phyloP scores from a whole-genome alignment of 2,329 filamentous ascomycete species.

The Neonectria neomacrospora region DNA sequence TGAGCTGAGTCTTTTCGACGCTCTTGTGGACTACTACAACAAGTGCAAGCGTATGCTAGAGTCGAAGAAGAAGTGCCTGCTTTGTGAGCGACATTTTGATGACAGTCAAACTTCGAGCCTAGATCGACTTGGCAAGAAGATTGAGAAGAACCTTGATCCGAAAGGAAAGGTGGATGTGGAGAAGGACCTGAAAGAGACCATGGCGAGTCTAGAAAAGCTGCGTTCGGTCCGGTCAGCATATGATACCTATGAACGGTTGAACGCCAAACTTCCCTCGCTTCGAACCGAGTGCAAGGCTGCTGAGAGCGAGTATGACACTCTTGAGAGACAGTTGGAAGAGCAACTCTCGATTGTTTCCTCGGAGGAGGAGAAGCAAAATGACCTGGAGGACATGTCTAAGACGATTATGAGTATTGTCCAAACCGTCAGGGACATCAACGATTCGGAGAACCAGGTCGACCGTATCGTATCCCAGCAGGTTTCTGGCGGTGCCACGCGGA shows the following conservation, averaged over 20 bases:
- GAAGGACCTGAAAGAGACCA: slow-evolving; percentile 64
- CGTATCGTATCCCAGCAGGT: slow-evolving; percentile 81
- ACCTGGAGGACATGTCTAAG: slow-evolving; percentile 80
- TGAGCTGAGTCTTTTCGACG: slow-evolving; percentile 75
- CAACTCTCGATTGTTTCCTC: slow-evolving; percentile 74
- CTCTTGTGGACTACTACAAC: slow-evolving; percentile 76
- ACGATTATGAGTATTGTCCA: slow-evolving; percentile 81
- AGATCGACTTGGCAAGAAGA: slow-evolving; percentile 72
- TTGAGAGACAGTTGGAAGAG: slow-evolving; percentile 72
- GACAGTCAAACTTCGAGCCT: slow-evolving; percentile 66
- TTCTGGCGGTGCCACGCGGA: slow-evolving; percentile 71
- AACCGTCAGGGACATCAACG: slow-evolving; percentile 76
- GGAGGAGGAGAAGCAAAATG: slow-evolving; percentile 72
- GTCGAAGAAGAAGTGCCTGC: slow-evolving; percentile 76
- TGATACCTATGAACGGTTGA: slow-evolving; percentile 78
- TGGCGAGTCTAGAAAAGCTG: slow-evolving; percentile 66
- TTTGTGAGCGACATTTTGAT: slow-evolving; percentile 78
- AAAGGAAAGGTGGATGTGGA: slow-evolving; percentile 72
- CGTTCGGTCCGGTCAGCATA: slow-evolving; percentile 73
- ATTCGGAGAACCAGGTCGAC: slow-evolving; percentile 78
- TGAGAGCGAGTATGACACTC: slow-evolving; percentile 69
- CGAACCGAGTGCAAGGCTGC: slow-evolving; percentile 71
- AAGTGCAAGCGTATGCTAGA: slow-evolving; percentile 74
- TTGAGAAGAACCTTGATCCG: slow-evolving; percentile 72
- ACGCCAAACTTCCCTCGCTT: slow-evolving; percentile 75